Base-by-base conservation (phyloP, 2,329 filamentous ascomycete species). In the Alternaria conjuncta region DNA sequence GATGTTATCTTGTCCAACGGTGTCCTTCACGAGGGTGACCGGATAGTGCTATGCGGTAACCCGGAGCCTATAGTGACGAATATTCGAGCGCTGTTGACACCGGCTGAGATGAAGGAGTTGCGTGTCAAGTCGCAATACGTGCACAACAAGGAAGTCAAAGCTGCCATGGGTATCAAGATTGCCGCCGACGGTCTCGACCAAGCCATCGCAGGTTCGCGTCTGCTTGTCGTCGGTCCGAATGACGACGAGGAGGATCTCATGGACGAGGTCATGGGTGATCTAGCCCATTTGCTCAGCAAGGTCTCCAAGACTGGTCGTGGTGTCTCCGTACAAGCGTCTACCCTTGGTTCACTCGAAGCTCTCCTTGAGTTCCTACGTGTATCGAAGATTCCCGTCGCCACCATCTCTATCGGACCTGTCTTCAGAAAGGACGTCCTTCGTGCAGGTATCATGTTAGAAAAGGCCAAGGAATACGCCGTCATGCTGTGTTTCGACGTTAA, bases 401-500 rank as follows among this genome's bases (percentile, higher is more conserved):
- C 97, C 80, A 97, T 99, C 67, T 95, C 93, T 63, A 98, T 99
- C 75, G 96, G 96, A 51, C 96, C 96, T 3, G 95, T 99, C 43
- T 98, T 92, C 88, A 97, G 97, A 86, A 93, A 96, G 75, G 96
- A 99, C 82, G 92, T 99, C 58, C 96, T 98, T 88, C 94, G 89
- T 87, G 93, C 84, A 2, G 94, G 93, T 76, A 92, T 93, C 71
- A 99, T 99, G 96, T 81, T 98, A 75, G 96, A 99, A 82, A 98
- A 97, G 84, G 88, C 90, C 15, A 93, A 93, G 70, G 94, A 99
- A 78, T 96, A 90, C 73, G 96, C 96, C n/a, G 93, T 98, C 79
- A 99, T 99, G 96, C 89, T 99, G 55, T 98, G 96, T 81, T 99
- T 99, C 86, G 96, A 99, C 80, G 96, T 99, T 83, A 98, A 97